Evolutionary conservation across 1,139 yeast species (phyloP).

Genomic region (Candida tunisiensis): DNA sequence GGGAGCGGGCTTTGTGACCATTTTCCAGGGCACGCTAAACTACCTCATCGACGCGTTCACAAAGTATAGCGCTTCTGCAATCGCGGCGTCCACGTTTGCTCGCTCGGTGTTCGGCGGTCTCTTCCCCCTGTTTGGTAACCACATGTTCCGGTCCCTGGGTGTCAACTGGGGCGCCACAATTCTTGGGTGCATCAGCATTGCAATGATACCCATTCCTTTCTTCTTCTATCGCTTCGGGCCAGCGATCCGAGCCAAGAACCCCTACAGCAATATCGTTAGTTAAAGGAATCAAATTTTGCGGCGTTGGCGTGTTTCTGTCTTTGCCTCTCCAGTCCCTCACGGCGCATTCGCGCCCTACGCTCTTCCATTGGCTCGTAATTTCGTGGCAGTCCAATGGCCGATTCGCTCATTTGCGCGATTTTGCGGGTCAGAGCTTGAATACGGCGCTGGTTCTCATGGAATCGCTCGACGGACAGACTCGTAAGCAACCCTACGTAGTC

Average conservation of each 20-base stretch:
- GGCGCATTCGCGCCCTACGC: too few species aligned
- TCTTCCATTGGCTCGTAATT: too few species aligned
- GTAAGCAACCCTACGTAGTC: constrained; percentile 8
- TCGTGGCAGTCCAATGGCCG: too few species aligned
- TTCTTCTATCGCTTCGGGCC: constrained; percentile 42
- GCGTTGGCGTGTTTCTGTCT: too few species aligned
- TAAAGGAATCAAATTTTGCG: too few species aligned
- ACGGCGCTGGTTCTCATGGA: background rate
- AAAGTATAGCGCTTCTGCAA: constrained; percentile 55
- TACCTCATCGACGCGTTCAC: constrained; percentile 51
- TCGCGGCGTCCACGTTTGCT: constrained; percentile 62
- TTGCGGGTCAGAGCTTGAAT: background rate
- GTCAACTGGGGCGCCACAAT: constrained; percentile 46
- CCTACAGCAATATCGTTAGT: background rate
- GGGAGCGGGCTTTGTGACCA: constrained; percentile 45
- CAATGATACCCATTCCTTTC: constrained; percentile 52
- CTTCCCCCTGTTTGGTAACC: constrained; percentile 58
- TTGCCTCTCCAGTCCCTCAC: too few species aligned
- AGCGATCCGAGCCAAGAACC: constrained; percentile 21
- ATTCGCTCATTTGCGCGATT: constrained; percentile 5
- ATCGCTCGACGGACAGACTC: constrained; percentile 6
- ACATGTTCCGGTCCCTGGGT: constrained; percentile 37
- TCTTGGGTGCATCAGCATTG: constrained; percentile 36
- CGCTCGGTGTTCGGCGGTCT: constrained; percentile 57
- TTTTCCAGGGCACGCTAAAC: constrained; percentile 38